Conservation (phyloP, 139 green algal species). For the Klebsormidium nitens region DNA sequence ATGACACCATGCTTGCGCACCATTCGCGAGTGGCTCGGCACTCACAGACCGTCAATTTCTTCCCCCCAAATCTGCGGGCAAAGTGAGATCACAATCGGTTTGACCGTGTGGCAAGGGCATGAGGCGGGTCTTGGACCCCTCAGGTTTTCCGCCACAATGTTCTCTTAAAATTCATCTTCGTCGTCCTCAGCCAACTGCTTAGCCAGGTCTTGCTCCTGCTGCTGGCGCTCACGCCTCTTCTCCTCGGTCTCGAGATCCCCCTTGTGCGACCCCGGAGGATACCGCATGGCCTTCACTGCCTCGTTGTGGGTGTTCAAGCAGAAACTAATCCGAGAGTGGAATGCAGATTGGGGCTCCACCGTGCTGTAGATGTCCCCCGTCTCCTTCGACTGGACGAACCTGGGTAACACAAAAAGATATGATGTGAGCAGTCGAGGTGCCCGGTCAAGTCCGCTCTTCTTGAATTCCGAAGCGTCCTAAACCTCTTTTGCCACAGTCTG, state of each 20-base stretch:
- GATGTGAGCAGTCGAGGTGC: neutral
- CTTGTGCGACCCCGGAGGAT: conserved; percentile 49
- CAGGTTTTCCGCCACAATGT: too few relatives aligned
- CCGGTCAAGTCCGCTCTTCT: neutral
- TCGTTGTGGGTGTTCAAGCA: conserved; percentile 98
- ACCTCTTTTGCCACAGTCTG: too few relatives aligned
- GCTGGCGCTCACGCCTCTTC: conserved; percentile 56
- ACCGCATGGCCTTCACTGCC: conserved; percentile 64
- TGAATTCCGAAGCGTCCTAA: too few relatives aligned
- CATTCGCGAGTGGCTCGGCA: too few relatives aligned
- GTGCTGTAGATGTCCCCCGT: conserved; percentile 73
- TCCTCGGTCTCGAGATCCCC: conserved; percentile 58
- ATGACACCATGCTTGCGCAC: too few relatives aligned
- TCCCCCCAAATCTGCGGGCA: too few relatives aligned
- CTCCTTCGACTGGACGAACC: conserved; percentile 66
- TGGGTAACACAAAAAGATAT: too few relatives aligned
- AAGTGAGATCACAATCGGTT: too few relatives aligned
- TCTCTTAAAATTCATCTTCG: conserved; percentile 50
- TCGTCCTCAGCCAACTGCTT: conserved; percentile 71
- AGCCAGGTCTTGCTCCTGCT: conserved; percentile 75
- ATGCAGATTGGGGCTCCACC: conserved; percentile 62
- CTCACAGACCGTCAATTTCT: too few relatives aligned
- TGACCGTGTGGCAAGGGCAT: too few relatives aligned
- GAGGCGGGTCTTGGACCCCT: too few relatives aligned
- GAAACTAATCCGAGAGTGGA: conserved; percentile 92